Conservation (phyloP, 768 basidiomycete genomes). For the Suillus brevipes region DNA sequence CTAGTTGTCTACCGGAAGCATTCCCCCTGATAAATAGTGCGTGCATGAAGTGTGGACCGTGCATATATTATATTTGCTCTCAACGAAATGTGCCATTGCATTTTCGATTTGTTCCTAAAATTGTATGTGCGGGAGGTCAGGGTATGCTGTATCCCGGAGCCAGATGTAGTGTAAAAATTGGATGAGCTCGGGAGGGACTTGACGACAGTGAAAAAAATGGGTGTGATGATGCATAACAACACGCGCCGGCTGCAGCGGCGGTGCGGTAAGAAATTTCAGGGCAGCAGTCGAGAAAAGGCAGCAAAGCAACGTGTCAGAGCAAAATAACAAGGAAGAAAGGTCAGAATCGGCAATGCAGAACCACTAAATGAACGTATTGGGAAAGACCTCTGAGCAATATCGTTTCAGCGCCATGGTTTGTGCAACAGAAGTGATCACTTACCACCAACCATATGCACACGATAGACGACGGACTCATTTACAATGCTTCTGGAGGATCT, state of each 20-base stretch:
- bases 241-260: background rate
- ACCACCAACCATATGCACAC: slow-evolving; percentile 24
- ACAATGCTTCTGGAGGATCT: slow-evolving; percentile 16
- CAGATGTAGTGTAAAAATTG: slow-evolving; percentile 15
- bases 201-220: slow-evolving; percentile 11
- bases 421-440: slow-evolving; percentile 21
- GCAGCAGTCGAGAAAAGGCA: slow-evolving; percentile 4
- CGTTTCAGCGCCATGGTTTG: slow-evolving; percentile 16
- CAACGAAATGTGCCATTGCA: background rate
- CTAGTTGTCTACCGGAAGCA: background rate
- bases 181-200: slow-evolving; percentile 10
- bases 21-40: background rate
- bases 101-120: slow-evolving; percentile 1
- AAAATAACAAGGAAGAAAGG: slow-evolving; percentile 13
- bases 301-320: slow-evolving; percentile 19
- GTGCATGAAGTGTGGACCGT: background rate
- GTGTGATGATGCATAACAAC: slow-evolving; percentile 7
- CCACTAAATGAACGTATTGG: slow-evolving; percentile 29
- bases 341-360: slow-evolving; percentile 6
- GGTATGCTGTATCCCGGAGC: slow-evolving; percentile 21
- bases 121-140: slow-evolving; percentile 9
- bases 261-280: slow-evolving; percentile 2
- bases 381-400: slow-evolving; percentile 21
- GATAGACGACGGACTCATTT: slow-evolving; percentile 17
- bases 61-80: background rate